Base-by-base conservation (phyloP, 306 rosid genomes). In the Hippophae rhamnoides region DNA sequence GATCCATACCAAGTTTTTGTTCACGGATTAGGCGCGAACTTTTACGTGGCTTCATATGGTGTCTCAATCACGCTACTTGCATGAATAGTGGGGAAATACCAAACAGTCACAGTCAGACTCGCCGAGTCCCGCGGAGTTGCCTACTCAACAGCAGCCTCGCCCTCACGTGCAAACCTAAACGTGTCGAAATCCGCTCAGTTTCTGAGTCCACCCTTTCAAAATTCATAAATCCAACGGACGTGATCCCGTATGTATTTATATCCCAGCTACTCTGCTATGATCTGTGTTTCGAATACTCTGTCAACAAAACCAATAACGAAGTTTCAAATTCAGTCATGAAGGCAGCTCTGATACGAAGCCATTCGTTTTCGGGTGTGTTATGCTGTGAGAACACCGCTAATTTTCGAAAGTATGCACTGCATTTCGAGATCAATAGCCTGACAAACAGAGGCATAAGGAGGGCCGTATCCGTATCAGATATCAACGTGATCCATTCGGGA, bases 321-420 rank as follows among this genome's bases (percentile, higher is more conserved):
- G 38, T 31, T 31, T 31, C 38, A 31, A 31, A 4, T 31, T 4
- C 43, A 9, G 52, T 41, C 2, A 86, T 83, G 94, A 73, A 49
- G 56, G 54, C 84, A 66, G 76, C 69, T 66, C 82, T 87, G 54
- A 53, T 83, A 47, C 76, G 83, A 78, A 68, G 31, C 10, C 46
- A 74, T 26, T 78, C 94, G 5, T 5, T 80, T 18, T 6, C 74
- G 63, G 50, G 68, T 63, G 49, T 56, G 12, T 63, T 57, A 57
- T 48, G 72, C 43, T 57, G 62, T 58, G 70, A 79, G 12, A 72
- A 47, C 60, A 40, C 43, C 57, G 51, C 23, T 5, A 55, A 52
- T 31, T 74, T 83, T 6, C 79, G 85, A 1, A 73, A 41, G 52
- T 46, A 82, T 54, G 76, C 86, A 2, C 47, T 87, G 46, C 79